Percentiles rank a stretch among this genome's conserved stretches.
Evolutionary conservation across 2,329 filamentous ascomycete species (phyloP).

Genomic region (Aureobasidium namibiae): DNA sequence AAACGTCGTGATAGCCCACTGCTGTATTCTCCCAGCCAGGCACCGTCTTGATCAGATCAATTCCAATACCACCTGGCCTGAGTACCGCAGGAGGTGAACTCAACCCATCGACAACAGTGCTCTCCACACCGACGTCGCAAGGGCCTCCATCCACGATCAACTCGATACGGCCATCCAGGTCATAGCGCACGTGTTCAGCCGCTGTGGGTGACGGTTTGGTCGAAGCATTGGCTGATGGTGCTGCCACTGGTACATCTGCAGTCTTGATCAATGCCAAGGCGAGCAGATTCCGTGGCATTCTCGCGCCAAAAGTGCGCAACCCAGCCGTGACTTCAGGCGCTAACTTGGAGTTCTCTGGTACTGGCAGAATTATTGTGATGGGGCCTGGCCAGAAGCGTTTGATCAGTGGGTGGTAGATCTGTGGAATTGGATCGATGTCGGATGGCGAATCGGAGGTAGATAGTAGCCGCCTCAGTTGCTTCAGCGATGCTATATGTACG

Average conservation of each 20-base stretch:
- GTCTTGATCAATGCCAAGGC: constrained; percentile 80
- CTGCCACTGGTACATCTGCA: constrained; percentile 71
- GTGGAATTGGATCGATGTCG: constrained; percentile 49
- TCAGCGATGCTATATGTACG: constrained; percentile 75
- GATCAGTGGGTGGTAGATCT: constrained; percentile 71
- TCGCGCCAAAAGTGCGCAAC: constrained; percentile 74
- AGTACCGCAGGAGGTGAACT: constrained; percentile 73
- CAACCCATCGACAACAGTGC: constrained; percentile 89
- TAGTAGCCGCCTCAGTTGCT: constrained; percentile 63
- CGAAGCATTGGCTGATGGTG: constrained; percentile 88
- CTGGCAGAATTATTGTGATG: constrained; percentile 79
- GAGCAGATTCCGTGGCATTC: constrained; percentile 80
- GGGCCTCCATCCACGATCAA: constrained; percentile 82
- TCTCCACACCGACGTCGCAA: constrained; percentile 87
- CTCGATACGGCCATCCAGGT: constrained; percentile 73
- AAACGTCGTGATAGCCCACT: constrained; percentile 70
- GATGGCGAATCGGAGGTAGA: constrained; percentile 22
- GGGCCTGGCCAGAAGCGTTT: constrained; percentile 88
- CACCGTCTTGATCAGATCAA: constrained; percentile 67
- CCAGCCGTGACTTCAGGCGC: constrained; percentile 90
- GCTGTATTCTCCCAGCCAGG: constrained; percentile 73
- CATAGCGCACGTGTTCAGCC: constrained; percentile 80
- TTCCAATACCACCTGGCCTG: constrained; percentile 75
- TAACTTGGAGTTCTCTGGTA: constrained; percentile 59
- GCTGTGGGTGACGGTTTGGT: constrained; percentile 88